phyloP scores from a whole-genome alignment of 2,329 filamentous ascomycete genomes.

The Hirsutella rhossiliensis region DNA sequence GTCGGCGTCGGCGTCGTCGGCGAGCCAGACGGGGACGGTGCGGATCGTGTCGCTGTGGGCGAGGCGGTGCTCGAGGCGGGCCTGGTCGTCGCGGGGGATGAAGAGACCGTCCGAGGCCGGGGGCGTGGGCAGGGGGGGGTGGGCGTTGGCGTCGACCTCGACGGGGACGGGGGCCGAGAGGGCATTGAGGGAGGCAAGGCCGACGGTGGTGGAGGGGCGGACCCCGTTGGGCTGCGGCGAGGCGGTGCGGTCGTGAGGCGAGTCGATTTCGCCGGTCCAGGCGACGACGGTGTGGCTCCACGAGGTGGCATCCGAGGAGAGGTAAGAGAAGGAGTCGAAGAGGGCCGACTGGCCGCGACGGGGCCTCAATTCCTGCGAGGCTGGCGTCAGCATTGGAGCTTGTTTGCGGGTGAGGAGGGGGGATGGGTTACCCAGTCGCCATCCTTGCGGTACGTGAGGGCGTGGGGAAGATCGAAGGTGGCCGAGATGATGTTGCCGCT shows the following conservation, averaged over 20 bases:
- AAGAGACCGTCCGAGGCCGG: slow-evolving; percentile 56
- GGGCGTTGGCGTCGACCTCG: slow-evolving; percentile 30
- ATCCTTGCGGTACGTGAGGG: slow-evolving; percentile 44
- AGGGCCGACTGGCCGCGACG: slow-evolving; percentile 83
- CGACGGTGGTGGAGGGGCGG: slow-evolving; percentile 30
- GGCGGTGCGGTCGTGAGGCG: slow-evolving; percentile 26
- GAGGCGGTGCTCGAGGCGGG: slow-evolving; percentile 62
- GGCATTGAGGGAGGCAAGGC: slow-evolving; percentile 50
- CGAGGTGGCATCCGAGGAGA: slow-evolving; percentile 69
- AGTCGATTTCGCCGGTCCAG: slow-evolving; percentile 83
- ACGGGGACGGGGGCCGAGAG: slow-evolving; percentile 71
- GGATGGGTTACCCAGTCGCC: slow-evolving; percentile 44
- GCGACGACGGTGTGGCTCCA: slow-evolving; percentile 92
- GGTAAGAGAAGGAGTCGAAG: slow-evolving; percentile 80
- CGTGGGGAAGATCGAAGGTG: slow-evolving; percentile 51
- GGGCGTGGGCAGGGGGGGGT: slow-evolving; percentile 40
- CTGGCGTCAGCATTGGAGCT: not conserved
- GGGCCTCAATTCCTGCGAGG: slow-evolving; percentile 53
- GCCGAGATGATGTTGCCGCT: slow-evolving; percentile 56
- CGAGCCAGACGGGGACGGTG: slow-evolving; percentile 81
- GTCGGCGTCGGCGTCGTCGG: slow-evolving; percentile 61
- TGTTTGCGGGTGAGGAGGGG: not conserved
- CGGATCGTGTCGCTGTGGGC: slow-evolving; percentile 61
- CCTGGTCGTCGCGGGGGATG: slow-evolving; percentile 58
- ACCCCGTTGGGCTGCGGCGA: slow-evolving; percentile 37